A percentile compares a stretch with the other conserved stretches of the same genome.
These are phyloP conservation scores for Agaricus subrufescens DNA, from an alignment of 768 basidiomycete genomes.

Conservation along the genomic window DNA sequence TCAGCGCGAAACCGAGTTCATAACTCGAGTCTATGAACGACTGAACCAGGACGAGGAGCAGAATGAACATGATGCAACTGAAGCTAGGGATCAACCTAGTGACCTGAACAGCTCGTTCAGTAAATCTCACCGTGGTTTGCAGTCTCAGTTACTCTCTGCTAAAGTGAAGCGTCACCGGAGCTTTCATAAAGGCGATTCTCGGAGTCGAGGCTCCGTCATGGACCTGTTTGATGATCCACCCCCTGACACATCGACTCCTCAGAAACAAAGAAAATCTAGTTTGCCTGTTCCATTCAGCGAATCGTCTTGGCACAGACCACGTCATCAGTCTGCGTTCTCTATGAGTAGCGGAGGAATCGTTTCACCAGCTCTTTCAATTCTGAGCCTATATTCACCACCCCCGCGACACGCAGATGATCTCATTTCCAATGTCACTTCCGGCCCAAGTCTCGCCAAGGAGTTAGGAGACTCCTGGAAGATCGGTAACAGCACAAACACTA, in stretches of 20 bases:
- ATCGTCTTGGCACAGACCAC: conserved; percentile 24
- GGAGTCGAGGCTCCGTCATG: conserved; percentile 50
- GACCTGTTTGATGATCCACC: conserved; percentile 51
- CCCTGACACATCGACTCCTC: conserved; percentile 10
- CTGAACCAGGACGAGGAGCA: conserved; percentile 50
- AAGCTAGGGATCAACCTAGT: conserved; percentile 13
- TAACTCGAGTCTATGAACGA: conserved; percentile 65
- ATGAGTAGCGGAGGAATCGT: conserved; percentile 23
- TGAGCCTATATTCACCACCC: conserved; percentile 16
- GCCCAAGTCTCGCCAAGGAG: conserved; percentile 41
- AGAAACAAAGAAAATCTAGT: conserved; percentile 15
- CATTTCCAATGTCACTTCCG: conserved; percentile 49
- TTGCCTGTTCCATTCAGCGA: conserved; percentile 26
- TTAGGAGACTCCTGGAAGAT: conserved; percentile 39
- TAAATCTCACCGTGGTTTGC: conserved; percentile 13
- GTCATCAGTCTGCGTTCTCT: conserved; percentile 25
- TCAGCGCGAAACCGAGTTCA: conserved; percentile 67
- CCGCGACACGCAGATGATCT: conserved; percentile 12
- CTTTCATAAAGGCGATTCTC: conserved; percentile 15
- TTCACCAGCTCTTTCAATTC: conserved; percentile 24
- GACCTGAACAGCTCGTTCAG: neutral
- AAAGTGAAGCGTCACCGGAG: conserved; percentile 6
- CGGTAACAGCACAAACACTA: conserved; percentile 29
- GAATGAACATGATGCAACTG: conserved; percentile 22
- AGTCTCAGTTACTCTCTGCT: conserved; percentile 18